phyloP scores from a whole-genome alignment of 2,329 filamentous ascomycete genomes.

The Aureobasidium pullulans region DNA sequence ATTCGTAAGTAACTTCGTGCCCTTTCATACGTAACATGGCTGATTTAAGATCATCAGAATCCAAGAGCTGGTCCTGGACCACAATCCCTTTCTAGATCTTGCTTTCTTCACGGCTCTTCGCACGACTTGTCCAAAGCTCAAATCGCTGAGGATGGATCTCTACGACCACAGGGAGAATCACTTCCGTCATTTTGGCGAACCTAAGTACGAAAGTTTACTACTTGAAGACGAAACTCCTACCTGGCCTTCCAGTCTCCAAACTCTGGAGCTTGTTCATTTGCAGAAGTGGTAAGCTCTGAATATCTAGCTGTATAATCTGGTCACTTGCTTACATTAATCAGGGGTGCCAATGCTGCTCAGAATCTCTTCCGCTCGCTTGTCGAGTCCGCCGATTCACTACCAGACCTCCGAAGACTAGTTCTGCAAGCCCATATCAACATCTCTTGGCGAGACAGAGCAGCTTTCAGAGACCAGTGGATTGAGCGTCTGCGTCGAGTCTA shows the following conservation, averaged over 20 bases:
- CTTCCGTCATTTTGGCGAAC: constrained; percentile 62
- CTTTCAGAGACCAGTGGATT: constrained; percentile 73
- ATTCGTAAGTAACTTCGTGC: not conserved
- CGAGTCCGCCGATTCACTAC: constrained; percentile 59
- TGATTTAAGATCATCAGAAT: constrained; percentile 38
- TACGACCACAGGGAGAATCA: constrained; percentile 51
- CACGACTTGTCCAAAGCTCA: constrained; percentile 60
- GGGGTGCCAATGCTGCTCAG: constrained; percentile 54
- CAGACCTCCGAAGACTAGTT: constrained; percentile 59
- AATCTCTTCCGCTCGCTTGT: constrained; percentile 74
- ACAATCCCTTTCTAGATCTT: constrained; percentile 73
- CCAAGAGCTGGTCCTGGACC: constrained; percentile 60
- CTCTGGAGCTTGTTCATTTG: constrained; percentile 68
- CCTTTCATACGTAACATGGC: not conserved
- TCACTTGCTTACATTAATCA: constrained; percentile 23
- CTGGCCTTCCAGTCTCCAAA: constrained; percentile 68
- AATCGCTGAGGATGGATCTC: constrained; percentile 67
- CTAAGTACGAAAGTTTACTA: constrained; percentile 64
- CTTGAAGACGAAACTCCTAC: constrained; percentile 56
- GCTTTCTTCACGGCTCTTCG: constrained; percentile 64
- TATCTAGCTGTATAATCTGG: not conserved
- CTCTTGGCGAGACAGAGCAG: constrained; percentile 70
- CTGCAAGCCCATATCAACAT: constrained; percentile 74
- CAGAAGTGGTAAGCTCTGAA: constrained; percentile 55
- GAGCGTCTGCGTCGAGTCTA: constrained; percentile 62